Percentiles rank a stretch among this genome's conserved stretches.
phyloP scores from a whole-genome alignment of 129 eudicot genomes.

The Escallonia rubra region DNA sequence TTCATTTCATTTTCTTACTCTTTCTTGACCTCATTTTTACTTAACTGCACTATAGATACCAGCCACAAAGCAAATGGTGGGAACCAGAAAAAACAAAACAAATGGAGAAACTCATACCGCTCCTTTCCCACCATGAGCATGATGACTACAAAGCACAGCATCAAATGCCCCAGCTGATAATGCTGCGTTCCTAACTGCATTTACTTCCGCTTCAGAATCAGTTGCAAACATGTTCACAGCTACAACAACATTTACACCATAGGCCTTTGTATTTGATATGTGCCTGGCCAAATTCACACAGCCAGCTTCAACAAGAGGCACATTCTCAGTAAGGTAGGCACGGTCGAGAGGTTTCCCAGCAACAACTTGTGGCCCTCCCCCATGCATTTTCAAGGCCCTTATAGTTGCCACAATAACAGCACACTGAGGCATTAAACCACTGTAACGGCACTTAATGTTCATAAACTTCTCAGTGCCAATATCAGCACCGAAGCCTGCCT shows the following conservation, averaged over 20 bases:
- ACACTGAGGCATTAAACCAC: slow-evolving; percentile 93
- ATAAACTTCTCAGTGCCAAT: slow-evolving; percentile 95
- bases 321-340: slow-evolving; percentile 78
- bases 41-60: not conserved
- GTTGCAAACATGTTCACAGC: slow-evolving; percentile 79
- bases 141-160: slow-evolving; percentile 89
- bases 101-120: slow-evolving; percentile 52
- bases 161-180: slow-evolving; percentile 90
- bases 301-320: slow-evolving; percentile 87
- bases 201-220: slow-evolving; percentile 84
- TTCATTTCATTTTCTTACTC: too few species aligned
- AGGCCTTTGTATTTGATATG: slow-evolving; percentile 68
- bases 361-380: slow-evolving; percentile 87
- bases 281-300: slow-evolving; percentile 82
- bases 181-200: slow-evolving; percentile 68
- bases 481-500: slow-evolving; percentile 98
- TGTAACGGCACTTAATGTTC: slow-evolving; percentile 91
- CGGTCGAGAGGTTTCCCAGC: slow-evolving; percentile 95
- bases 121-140: slow-evolving; percentile 99
- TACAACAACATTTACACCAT: slow-evolving; percentile 94
- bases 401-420: slow-evolving; percentile 94
- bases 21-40: not conserved
- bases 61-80: not conserved
- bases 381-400: slow-evolving; percentile 97
- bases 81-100: not conserved